Conservation (phyloP, 108 stramenopile species). For the Skeletonema menzelii region DNA sequence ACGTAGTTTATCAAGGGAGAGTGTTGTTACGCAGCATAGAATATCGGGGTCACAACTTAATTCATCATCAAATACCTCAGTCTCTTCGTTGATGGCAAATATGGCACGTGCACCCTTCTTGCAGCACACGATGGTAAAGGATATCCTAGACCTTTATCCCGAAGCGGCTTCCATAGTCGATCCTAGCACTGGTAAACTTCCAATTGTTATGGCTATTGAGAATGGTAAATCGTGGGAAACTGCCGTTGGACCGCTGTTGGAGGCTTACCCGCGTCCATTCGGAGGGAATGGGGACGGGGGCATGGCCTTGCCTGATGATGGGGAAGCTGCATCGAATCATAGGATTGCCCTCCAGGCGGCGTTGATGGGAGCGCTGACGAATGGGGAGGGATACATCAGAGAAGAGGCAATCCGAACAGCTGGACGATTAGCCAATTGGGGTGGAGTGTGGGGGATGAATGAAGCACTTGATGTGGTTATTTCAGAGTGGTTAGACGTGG, state of each 20-base stretch:
- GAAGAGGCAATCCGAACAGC: conserved; percentile 38
- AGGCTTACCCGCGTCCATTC: conserved; percentile 43
- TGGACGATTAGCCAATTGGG: conserved; percentile 42
- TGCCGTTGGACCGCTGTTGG: conserved; percentile 40
- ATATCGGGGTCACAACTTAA: conserved; percentile 9
- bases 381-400: conserved; percentile 18
- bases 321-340: conserved; percentile 16
- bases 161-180: conserved; percentile 41
- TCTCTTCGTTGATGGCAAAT: conserved; percentile 10
- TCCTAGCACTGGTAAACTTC: conserved; percentile 41
- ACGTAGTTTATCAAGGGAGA: conserved; percentile 35
- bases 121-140: conserved; percentile 42
- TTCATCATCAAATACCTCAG: conserved; percentile 5
- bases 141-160: conserved; percentile 40
- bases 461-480: conserved; percentile 38
- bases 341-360: conserved; percentile 33
- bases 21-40: conserved; percentile 14
- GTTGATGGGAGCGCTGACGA: conserved; percentile 22
- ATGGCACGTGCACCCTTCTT: conserved; percentile 22
- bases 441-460: conserved; percentile 37
- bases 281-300: conserved; percentile 47
- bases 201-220: conserved; percentile 52
- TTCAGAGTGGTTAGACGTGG: conserved; percentile 24
- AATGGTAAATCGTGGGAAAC: conserved; percentile 53
- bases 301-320: conserved; percentile 42